These are phyloP conservation scores for Lagenidium giganteum DNA, from an alignment of 352 stramenopile species.

Conservation along the genomic window DNA sequence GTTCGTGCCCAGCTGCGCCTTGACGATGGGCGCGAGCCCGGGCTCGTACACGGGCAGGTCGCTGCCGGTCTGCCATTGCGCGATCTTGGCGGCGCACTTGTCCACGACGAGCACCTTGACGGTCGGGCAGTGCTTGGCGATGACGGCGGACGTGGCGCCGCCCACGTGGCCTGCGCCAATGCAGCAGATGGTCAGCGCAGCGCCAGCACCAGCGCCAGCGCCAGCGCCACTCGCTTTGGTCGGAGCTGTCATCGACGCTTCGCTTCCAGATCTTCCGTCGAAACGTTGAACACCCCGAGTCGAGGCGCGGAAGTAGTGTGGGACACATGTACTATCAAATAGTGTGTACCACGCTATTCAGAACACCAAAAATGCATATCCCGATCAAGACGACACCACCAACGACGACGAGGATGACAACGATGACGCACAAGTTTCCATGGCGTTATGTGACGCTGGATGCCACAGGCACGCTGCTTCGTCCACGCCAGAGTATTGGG, in stretches of 20 bases:
- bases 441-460: slow-evolving; percentile 63
- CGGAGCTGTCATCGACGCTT: too few relatives aligned
- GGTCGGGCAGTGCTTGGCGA: slow-evolving; percentile 95
- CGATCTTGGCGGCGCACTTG: slow-evolving; percentile 94
- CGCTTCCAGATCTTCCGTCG: too few relatives aligned
- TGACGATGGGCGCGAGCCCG: slow-evolving; percentile 95
- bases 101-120: slow-evolving; percentile 98
- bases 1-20: slow-evolving; percentile 91
- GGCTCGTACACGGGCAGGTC: slow-evolving; percentile 99
- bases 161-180: slow-evolving; percentile 99
- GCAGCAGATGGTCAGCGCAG: slow-evolving; percentile 92
- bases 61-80: slow-evolving; percentile 93
- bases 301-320: too few relatives aligned
- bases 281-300: too few relatives aligned
- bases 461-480: slow-evolving; percentile 64
- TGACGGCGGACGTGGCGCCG: slow-evolving; percentile 99
- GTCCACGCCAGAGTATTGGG: slow-evolving; percentile 31
- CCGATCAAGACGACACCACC: too few relatives aligned
- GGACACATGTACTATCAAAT: too few relatives aligned
- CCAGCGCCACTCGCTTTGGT: too few relatives aligned
- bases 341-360: too few relatives aligned
- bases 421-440: too few relatives aligned
- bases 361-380: too few relatives aligned
- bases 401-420: too few relatives aligned
- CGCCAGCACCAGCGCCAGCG: too few relatives aligned